These are phyloP conservation scores for Dothideomycetes sp. DNA, from an alignment of 2,329 filamentous ascomycete species.

Conservation along the genomic window DNA sequence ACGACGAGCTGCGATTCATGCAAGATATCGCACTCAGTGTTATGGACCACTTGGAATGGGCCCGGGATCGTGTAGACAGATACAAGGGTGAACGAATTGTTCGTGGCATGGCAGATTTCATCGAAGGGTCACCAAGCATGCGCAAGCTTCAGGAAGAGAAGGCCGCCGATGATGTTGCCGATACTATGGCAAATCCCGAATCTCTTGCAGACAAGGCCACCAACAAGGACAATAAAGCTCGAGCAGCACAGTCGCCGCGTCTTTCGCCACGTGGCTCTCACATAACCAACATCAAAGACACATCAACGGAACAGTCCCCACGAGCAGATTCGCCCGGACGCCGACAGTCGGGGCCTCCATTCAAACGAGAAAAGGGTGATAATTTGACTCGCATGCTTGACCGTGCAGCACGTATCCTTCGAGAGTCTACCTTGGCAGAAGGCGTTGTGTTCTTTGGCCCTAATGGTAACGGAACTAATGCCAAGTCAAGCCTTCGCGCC, in stretches of 20 bases:
- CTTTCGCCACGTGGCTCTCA: background rate
- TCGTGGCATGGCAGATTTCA: conserved; percentile 14
- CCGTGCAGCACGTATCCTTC: conserved; percentile 16
- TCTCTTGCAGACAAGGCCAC: background rate
- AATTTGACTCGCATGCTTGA: conserved; percentile 14
- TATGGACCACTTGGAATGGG: conserved; percentile 23
- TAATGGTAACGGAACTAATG: conserved; percentile 11
- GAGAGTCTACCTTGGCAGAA: conserved; percentile 19
- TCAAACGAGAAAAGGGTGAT: conserved; percentile 12
- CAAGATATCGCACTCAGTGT: conserved; percentile 21
- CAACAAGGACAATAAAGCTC: background rate
- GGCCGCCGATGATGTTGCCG: background rate
- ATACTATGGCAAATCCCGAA: background rate
- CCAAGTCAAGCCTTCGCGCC: conserved; percentile 8
- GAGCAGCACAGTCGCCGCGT: background rate
- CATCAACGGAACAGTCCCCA: background rate
- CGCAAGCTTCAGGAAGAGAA: conserved; percentile 2
- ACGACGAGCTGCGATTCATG: conserved; percentile 16
- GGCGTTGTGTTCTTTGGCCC: conserved; percentile 19
- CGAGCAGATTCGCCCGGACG: too few relatives aligned
- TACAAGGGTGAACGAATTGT: conserved; percentile 15
- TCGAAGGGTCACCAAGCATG: conserved; percentile 11
- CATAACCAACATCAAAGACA: background rate
- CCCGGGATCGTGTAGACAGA: conserved; percentile 23
- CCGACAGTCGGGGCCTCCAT: background rate